Percentiles rank a stretch among this genome's conserved stretches.
phyloP scores from a whole-genome alignment of 2,329 filamentous ascomycete species.

The Paraconiothyrium sp. region DNA sequence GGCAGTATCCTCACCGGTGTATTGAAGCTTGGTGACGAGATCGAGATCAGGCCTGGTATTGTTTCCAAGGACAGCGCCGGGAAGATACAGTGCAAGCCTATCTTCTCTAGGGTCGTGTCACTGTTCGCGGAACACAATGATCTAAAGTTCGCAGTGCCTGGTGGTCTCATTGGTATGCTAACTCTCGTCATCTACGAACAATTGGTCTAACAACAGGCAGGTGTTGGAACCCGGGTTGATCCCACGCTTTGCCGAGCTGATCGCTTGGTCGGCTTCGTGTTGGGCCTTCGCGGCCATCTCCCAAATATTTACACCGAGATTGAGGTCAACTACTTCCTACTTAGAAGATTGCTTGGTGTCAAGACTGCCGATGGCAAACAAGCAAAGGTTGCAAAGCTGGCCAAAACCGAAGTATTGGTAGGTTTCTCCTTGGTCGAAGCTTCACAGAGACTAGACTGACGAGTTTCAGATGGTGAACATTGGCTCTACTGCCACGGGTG shows the following conservation, averaged over 20 bases:
- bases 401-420: constrained; percentile 93
- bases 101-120: constrained; percentile 93
- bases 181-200: not conserved
- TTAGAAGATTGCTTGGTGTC: constrained; percentile 92
- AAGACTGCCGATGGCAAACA: constrained; percentile 98
- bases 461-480: constrained; percentile 88
- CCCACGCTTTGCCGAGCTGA: constrained; percentile 98
- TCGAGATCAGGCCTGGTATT: constrained; percentile 98
- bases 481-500: constrained; percentile 94
- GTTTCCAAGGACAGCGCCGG: constrained; percentile 94
- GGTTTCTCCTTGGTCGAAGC: constrained; percentile 1
- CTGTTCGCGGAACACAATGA: constrained; percentile 98
- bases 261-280: constrained; percentile 97
- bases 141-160: constrained; percentile 96
- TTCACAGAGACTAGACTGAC: constrained; percentile 23
- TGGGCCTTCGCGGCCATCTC: constrained; percentile 91
- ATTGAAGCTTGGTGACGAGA: constrained; percentile 95
- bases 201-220: constrained; percentile 34
- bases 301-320: constrained; percentile 98
- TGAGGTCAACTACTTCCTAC: constrained; percentile 97
- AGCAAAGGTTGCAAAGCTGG: constrained; percentile 97
- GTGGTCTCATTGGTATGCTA: constrained; percentile 80
- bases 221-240: constrained; percentile 97
- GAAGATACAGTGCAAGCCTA: constrained; percentile 94
- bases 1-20: constrained; percentile 96